Percentiles rank a stretch among this genome's conserved stretches.
Evolutionary conservation across 2,329 filamentous ascomycete species (phyloP).

Genomic region (Alternaria sp.): DNA sequence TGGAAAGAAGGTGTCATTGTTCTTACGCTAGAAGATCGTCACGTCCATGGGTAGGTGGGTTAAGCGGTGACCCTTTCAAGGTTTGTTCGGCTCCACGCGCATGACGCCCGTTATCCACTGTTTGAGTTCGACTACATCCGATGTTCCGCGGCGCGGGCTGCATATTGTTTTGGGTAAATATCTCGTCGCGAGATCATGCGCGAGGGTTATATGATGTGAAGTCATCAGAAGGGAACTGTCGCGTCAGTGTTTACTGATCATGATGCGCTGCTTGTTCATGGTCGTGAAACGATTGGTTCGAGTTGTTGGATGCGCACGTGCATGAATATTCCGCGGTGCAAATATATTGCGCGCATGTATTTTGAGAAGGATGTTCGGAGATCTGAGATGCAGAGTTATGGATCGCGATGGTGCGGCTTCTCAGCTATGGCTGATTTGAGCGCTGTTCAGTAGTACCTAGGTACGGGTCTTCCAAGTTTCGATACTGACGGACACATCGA

Average conservation of each 20-base stretch:
- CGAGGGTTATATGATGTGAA: background rate
- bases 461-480: too few species aligned
- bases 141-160: background rate
- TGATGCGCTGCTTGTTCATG: slow-evolving; percentile 8
- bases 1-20: background rate
- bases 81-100: background rate
- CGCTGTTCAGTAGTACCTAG: too few species aligned
- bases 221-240: background rate
- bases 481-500: too few species aligned
- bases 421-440: background rate
- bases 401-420: too few species aligned
- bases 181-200: background rate
- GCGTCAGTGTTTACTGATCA: slow-evolving; percentile 7
- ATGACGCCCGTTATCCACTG: background rate
- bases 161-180: background rate
- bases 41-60: background rate
- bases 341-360: background rate
- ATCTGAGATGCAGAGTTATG: background rate
- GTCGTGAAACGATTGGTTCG: background rate
- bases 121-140: background rate
- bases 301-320: background rate
- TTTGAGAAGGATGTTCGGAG: background rate
- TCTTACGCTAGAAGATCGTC: background rate
- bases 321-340: background rate
- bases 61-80: background rate